A percentile compares a stretch with the other conserved stretches of the same genome.
phyloP scores from a whole-genome alignment of 495 filamentous ascomycete genomes.

The Tuber melanosporum region DNA sequence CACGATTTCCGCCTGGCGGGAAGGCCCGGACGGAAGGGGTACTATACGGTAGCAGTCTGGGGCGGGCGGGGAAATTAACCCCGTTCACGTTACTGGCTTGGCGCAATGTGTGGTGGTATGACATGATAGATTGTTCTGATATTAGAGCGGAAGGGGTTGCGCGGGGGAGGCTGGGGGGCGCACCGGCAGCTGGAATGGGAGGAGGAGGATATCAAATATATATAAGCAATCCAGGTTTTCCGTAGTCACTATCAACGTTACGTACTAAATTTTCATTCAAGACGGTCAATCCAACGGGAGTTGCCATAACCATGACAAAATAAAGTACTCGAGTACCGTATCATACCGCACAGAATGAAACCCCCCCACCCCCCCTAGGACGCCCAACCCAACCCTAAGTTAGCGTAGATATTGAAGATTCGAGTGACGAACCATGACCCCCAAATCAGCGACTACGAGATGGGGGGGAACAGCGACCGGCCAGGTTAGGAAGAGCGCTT shows the following conservation, averaged over 20 bases:
- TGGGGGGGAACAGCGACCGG: too few species aligned
- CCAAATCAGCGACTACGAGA: neutral
- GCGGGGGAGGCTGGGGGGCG: too few species aligned
- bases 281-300: neutral
- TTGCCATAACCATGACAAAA: neutral
- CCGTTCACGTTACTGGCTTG: neutral
- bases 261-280: neutral
- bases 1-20: neutral
- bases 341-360: neutral
- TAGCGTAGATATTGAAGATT: neutral
- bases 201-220: neutral
- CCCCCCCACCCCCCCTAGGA: too few species aligned
- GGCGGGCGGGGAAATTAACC: too few species aligned
- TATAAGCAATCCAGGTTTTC: neutral
- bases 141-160: neutral
- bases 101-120: neutral
- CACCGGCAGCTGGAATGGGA: neutral
- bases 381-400: too few species aligned
- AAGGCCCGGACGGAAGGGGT: too few species aligned
- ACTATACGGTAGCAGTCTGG: neutral
- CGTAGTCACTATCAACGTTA: neutral
- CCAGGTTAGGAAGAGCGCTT: too few species aligned
- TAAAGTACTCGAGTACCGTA: too few species aligned
- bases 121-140: neutral
- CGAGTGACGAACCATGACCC: neutral